These are phyloP conservation scores for Lasiosphaeria miniovina DNA, from an alignment of 495 filamentous ascomycete species.

Conservation along the genomic window DNA sequence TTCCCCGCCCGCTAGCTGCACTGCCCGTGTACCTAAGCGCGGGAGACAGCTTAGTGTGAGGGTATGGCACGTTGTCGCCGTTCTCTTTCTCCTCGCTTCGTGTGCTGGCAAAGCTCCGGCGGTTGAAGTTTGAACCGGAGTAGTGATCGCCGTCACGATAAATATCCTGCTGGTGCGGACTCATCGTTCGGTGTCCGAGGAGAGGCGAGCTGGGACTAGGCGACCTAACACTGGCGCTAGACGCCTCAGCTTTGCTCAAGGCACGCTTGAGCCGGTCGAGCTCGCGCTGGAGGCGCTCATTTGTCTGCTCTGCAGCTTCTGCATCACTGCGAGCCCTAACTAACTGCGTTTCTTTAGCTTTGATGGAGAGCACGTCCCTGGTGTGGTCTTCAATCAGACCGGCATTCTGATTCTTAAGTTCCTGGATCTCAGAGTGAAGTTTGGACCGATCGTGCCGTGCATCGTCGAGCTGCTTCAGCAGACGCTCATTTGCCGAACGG, in stretches of 20 bases:
- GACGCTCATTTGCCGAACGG: conserved; percentile 73
- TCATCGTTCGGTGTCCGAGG: conserved; percentile 33
- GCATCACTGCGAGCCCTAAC: conserved; percentile 87
- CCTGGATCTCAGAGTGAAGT: conserved; percentile 73
- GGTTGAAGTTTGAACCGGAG: conserved; percentile 34
- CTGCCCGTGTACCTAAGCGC: conserved; percentile 48
- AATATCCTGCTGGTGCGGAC: conserved; percentile 51
- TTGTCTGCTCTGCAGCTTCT: conserved; percentile 80
- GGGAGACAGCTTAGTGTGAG: conserved; percentile 53
- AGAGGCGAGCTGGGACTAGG: conserved; percentile 39
- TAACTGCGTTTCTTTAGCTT: conserved; percentile 96
- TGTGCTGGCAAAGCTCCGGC: conserved; percentile 70
- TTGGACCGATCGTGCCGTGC: conserved; percentile 70
- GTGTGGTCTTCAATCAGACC: conserved; percentile 97
- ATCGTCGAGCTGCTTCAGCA: conserved; percentile 69
- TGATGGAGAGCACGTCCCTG: conserved; percentile 88
- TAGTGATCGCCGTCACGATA: conserved; percentile 52
- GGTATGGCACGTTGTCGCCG: conserved; percentile 42
- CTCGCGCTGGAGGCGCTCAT: conserved; percentile 79
- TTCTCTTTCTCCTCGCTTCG: conserved; percentile 84
- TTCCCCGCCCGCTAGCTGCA: conserved; percentile 51
- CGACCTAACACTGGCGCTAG: conserved; percentile 37
- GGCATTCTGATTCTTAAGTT: conserved; percentile 92
- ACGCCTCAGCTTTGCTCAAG: conserved; percentile 49
- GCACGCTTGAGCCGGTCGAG: conserved; percentile 90